phyloP scores from a whole-genome alignment of 2,329 filamentous ascomycete species.

The Helotiales sp. region DNA sequence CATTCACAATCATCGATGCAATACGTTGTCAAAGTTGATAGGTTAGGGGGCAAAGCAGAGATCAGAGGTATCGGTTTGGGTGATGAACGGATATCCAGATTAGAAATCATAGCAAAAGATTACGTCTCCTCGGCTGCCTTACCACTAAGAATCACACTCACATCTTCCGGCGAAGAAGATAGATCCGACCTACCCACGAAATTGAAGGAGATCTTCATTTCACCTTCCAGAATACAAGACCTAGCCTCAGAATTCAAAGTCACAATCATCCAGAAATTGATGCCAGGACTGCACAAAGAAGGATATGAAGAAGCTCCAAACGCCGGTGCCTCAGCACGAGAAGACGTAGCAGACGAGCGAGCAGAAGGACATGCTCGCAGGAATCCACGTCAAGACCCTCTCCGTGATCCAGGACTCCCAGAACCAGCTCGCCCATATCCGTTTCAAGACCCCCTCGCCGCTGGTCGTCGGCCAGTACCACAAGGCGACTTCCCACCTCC shows the following conservation, averaged over 20 bases:
- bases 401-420: slow-evolving; percentile 53
- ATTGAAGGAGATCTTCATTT: slow-evolving; percentile 70
- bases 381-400: slow-evolving; percentile 41
- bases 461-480: slow-evolving; percentile 63
- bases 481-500: slow-evolving; percentile 78
- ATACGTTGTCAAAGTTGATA: slow-evolving; percentile 78
- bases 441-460: slow-evolving; percentile 64
- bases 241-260: slow-evolving; percentile 72
- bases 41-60: slow-evolving; percentile 81
- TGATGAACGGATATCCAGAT: slow-evolving; percentile 76
- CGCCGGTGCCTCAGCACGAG: slow-evolving; percentile 42
- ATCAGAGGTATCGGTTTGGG: slow-evolving; percentile 77
- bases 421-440: slow-evolving; percentile 67
- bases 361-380: slow-evolving; percentile 44
- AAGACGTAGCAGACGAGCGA: slow-evolving; percentile 41
- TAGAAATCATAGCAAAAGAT: slow-evolving; percentile 74
- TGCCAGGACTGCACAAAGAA: slow-evolving; percentile 74
- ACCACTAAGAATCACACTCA: slow-evolving; percentile 55
- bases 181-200: slow-evolving; percentile 48
- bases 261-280: slow-evolving; percentile 80
- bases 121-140: slow-evolving; percentile 64
- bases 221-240: slow-evolving; percentile 65
- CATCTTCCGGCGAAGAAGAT: slow-evolving; percentile 50
- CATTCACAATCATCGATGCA: slow-evolving; percentile 84
- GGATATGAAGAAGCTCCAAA: slow-evolving; percentile 65